Evolutionary conservation across 2,329 filamentous ascomycete species (phyloP), one percentile per base, ranked within the genome.

Genomic region (Mycosphaerelloides madeirae): DNA sequence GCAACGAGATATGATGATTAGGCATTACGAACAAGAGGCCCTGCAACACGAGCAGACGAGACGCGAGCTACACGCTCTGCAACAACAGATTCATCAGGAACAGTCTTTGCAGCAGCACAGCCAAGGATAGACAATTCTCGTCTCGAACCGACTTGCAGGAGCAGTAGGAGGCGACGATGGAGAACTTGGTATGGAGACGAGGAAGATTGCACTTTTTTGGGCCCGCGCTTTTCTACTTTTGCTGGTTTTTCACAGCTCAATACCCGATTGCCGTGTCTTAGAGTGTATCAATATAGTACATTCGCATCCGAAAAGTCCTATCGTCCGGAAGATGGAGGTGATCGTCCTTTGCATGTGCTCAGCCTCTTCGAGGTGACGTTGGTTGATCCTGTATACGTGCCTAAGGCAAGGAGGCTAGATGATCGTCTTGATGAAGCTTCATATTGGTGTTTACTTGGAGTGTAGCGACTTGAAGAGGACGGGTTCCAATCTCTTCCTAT

Each of bases 1-100:
- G 22, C 64, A 68, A 49, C 69, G 70, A 49, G 68, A 70, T 38
- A 51, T 58, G 8, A 56, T 64, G 12, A 52, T 62, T 8, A 46
- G 49, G 8, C 44, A 49, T 35, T 29, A 61, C 41, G 54, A 61
- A 44, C 43, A 44, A 25, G 49, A 44, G n/a, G 38, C 38, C 22
- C 32, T 31, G 3, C 22, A 40, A 35, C 37, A 42, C 18, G 39
- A 42, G 15, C 14, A 22, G 19, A 25, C 22, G 22, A 25, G 22
- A 9, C 22, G 22, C 9, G 11, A 32, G 15, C 14, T 22, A 12
- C 32, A 28, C 16, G 6, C n/a, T 12, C 33, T 35, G 33, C 33
- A 19, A 18, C 11, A 16, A 15, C 13, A 15, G 3, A 8, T 35
- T 6, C 33, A 18, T 14, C 33, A 35, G 16, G 9, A 12, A 19